phyloP scores from a whole-genome alignment of 805 yeast species.

The Phaffomyces antillensis region DNA sequence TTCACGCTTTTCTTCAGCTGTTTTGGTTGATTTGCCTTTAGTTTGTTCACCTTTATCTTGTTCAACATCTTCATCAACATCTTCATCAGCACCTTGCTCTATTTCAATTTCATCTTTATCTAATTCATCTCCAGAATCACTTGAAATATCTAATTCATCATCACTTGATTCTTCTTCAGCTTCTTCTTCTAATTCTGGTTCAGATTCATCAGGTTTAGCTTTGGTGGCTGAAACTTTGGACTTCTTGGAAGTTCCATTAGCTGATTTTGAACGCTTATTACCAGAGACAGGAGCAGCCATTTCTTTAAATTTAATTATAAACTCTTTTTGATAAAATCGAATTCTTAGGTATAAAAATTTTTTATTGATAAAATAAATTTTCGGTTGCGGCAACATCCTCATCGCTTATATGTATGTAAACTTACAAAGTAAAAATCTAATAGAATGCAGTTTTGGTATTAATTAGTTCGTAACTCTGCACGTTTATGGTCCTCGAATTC shows the following conservation, averaged over 20 bases:
- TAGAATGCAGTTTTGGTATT: too few relatives aligned
- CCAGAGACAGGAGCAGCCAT: constrained; percentile 18
- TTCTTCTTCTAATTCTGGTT: constrained; percentile 22
- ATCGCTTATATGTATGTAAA: constrained; percentile 6
- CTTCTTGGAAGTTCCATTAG: constrained; percentile 10
- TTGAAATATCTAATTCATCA: constrained; percentile 23
- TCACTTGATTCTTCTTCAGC: constrained; percentile 12
- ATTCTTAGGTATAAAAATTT: background rate
- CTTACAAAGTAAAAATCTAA: background rate
- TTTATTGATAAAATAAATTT: background rate
- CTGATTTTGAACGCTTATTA: constrained; percentile 6
- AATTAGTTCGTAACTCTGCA: too few relatives aligned
- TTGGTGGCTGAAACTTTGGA: constrained; percentile 8
- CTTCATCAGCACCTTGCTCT: constrained; percentile 20
- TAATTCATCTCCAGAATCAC: constrained; percentile 26
- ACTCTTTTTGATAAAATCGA: background rate
- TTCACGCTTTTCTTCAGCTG: constrained; percentile 39
- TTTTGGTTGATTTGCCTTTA: constrained; percentile 23
- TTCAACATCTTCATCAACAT: constrained; percentile 22
- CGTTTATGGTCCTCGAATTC: background rate
- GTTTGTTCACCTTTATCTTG: constrained; percentile 13
- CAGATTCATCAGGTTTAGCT: constrained; percentile 12
- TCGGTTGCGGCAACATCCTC: constrained; percentile 6
- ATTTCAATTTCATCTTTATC: constrained; percentile 21
- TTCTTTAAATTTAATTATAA: background rate